Evolutionary conservation across 176 grass and related monocot genomes (phyloP).

Genomic region (Triticum timopheevii): DNA sequence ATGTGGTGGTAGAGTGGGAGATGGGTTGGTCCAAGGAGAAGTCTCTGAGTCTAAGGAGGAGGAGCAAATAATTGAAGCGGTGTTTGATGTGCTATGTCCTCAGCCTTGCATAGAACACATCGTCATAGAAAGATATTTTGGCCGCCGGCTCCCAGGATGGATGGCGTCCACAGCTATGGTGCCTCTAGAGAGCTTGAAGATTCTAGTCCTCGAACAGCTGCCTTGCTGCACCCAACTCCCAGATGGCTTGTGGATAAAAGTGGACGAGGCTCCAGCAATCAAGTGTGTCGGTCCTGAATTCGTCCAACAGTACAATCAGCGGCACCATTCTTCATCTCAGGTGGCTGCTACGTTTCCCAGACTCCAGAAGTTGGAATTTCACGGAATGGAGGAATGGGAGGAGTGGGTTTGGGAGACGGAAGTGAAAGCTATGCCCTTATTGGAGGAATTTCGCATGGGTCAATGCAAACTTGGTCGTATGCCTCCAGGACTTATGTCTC

Average conservation of each 20-base stretch:
- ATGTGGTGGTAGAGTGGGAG: too few species aligned
- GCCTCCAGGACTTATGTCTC: background rate
- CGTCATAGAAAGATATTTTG: too few species aligned
- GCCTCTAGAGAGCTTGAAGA: too few species aligned
- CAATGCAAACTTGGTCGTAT: background rate
- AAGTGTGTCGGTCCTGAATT: background rate
- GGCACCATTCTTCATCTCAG: too few species aligned
- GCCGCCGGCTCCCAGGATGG: too few species aligned
- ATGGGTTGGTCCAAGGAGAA: background rate
- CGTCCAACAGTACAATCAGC: background rate
- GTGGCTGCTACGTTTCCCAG: background rate
- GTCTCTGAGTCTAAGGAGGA: background rate
- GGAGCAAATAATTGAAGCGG: too few species aligned
- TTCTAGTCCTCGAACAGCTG: too few species aligned
- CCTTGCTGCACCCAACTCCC: too few species aligned
- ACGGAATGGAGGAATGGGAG: background rate
- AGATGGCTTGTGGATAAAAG: fast-evolving
- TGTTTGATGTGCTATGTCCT: too few species aligned
- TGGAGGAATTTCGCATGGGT: background rate
- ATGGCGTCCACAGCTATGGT: too few species aligned
- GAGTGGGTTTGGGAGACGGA: background rate
- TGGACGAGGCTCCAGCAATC: fast-evolving
- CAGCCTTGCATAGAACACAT: too few species aligned
- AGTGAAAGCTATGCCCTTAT: background rate
- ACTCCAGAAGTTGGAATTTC: background rate